Conservation (phyloP, 208 protist genomes). For the Trypanosoma vivax region DNA sequence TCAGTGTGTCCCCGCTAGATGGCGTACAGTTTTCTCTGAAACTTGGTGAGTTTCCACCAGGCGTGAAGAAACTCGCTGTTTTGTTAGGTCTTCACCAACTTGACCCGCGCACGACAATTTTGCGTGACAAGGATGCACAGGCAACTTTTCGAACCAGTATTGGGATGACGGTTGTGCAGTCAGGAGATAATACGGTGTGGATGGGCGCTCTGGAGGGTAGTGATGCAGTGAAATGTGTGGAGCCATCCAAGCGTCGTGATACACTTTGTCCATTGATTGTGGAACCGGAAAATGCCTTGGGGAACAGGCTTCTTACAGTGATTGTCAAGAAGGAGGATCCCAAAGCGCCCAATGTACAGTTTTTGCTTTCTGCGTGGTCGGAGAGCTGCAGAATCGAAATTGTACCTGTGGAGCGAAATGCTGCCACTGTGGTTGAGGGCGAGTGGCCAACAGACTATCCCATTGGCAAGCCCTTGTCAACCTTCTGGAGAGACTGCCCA, state of each 20-base stretch:
- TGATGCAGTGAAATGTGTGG: conserved; percentile 23
- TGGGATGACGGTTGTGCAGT: conserved; percentile 49
- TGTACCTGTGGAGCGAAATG: conserved; percentile 28
- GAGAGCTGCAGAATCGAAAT: conserved; percentile 26
- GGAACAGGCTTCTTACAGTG: conserved; percentile 15
- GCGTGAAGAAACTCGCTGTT: conserved; percentile 31
- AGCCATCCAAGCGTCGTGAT: conserved; percentile 18
- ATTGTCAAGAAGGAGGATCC: conserved; percentile 21
- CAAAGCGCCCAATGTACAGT: conserved; percentile 6
- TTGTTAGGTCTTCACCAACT: conserved; percentile 61
- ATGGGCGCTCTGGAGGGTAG: conserved; percentile 29
- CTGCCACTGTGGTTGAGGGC: conserved; percentile 25
- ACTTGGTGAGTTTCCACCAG: conserved; percentile 25
- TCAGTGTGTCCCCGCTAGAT: not conserved
- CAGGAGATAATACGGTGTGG: conserved; percentile 49
- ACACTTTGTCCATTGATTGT: conserved; percentile 14
- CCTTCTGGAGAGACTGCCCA: conserved; percentile 79
- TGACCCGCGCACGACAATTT: conserved; percentile 62
- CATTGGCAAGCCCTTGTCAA: conserved; percentile 40
- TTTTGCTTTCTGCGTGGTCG: conserved; percentile 22
- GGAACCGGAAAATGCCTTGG: conserved; percentile 10
- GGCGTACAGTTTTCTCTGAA: conserved; percentile 35
- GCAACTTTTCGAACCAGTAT: conserved; percentile 44
- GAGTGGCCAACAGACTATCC: conserved; percentile 44
- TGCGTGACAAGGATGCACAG: conserved; percentile 32